Base-by-base conservation (phyloP, 495 filamentous ascomycete genomes). In the Podospora bellae-mahoneyi region DNA sequence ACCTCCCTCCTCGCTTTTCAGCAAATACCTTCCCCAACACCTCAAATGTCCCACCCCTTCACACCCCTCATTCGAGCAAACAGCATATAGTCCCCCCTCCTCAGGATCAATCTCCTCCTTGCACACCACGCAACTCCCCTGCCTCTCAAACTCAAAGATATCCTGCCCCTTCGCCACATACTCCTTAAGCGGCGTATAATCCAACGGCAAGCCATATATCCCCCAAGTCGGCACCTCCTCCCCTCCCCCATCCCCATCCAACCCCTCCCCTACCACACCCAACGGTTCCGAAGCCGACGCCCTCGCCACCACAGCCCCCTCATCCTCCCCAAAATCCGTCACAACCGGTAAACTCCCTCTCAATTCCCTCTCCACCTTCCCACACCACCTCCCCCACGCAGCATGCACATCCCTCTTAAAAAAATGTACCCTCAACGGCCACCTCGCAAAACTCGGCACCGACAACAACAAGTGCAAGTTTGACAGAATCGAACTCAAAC, bases 361-460 rank as follows among this genome's bases (percentile, higher is more conserved):
- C 19, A 92, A 67, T 48, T 75, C 71, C 26, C 81, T 80, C 59
- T 78, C 73, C 7, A 80, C 82, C 18, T 82, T 81, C 3, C 84
- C 77, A 66, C 81, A 85, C 83, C 86, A 89, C 53, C 77, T 78
- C 53, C 84, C 74, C 95, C 95, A 99, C 0, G 81, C 76, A 32
- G 79, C 72, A 69, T 89, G 83, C 1, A 90, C 89, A 66, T 96
- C 90, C 1, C 82, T 77, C 9, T 79, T 82, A 72, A 97, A 96
- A 76, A 97, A 97, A 9, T 90, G 87, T 19, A 97, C 72, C 18
- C 85, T 84, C 34, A 99, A 81, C n/a, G 93, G 93, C 93, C 92
- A 96, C 28, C 84, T 79, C 9, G 78, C 75, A 74, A 99, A 97
- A 71, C 89, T 92, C 3, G 85, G 83, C 6, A 91, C 91, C 1